Base-by-base conservation (phyloP, 2,329 filamentous ascomycete genomes). In the Epichloe sylvatica region DNA sequence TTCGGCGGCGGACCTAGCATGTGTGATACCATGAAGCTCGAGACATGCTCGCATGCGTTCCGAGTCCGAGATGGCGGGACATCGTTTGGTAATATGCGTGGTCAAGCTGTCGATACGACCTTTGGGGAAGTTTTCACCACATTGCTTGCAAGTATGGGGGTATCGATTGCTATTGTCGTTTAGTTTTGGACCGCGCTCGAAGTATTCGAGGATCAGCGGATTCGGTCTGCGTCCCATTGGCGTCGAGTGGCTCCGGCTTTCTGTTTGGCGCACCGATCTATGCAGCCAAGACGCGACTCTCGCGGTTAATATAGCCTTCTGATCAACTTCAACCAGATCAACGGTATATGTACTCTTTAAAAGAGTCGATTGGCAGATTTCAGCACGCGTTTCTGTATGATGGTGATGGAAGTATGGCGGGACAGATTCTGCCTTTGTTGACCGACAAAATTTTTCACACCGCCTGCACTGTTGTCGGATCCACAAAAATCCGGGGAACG, bases 121-220 rank as follows among this genome's bases (percentile, higher is more conserved):
- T 64, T 94, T 94, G 54, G 87, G 85, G 55, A 95, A 95, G 65
- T 85, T 84, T 67, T 92, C 85, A 56, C 87, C 87, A 64, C 88
- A 94, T 56, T 81, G 76, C 66, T 86, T 91, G 77, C 89, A 95
- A 12, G 86, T 92, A 63, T 95, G 87, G 59, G 87, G 83, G 63
- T 96, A 96, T 51, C 90, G 81, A 66, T 94, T 95, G 71, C 86
- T 92, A 55, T 86, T 84, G 69, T 95, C 88, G 62, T 84, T 81
- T 59, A 95, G 77, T 69, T 95, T 95, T 38, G 80, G 78, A 9
- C 90, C 90, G 57, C 89, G 80, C 64, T 86, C 80, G 66, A 95
- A 96, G 72, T 88, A 92, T 68, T 91, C 81, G 65, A 86, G 76
- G 64, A 95, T 90, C 58, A 94, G 74, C 59, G 81, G 80, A 67